A percentile compares a stretch with the other conserved stretches of the same genome.
Evolutionary conservation across 75 land plant genomes (phyloP).

Genomic region (Pinus taeda): DNA sequence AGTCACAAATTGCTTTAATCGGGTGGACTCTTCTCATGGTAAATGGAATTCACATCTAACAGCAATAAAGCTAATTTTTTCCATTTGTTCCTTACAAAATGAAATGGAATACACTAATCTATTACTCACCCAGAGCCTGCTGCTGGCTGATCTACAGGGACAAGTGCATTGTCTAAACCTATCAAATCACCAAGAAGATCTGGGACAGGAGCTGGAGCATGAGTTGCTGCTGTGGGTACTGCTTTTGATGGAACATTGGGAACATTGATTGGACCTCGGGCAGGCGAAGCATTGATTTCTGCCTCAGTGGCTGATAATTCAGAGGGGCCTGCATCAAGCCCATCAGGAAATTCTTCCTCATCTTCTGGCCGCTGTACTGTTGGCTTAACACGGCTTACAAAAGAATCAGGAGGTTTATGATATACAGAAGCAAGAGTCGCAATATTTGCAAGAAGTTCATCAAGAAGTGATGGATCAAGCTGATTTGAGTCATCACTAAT

Average conservation of each 20-base stretch:
- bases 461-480: conserved; percentile 88
- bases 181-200: conserved; percentile 95
- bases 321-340: conserved; percentile 74
- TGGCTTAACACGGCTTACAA: conserved; percentile 90
- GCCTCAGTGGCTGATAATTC: conserved; percentile 73
- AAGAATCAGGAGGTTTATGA: conserved; percentile 98
- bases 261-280: conserved; percentile 27
- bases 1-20: background rate
- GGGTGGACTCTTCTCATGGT: background rate
- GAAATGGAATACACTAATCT: background rate
- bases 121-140: conserved; percentile 63
- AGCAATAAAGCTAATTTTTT: background rate
- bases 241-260: conserved; percentile 37
- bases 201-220: conserved; percentile 70
- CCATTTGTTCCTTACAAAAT: background rate
- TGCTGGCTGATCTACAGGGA: conserved; percentile 75
- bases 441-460: conserved; percentile 97
- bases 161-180: conserved; percentile 86
- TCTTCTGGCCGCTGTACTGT: conserved; percentile 70
- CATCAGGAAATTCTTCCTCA: conserved; percentile 82
- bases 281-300: conserved; percentile 43
- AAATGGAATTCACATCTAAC: background rate
- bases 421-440: conserved; percentile 98
- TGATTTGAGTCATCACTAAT: conserved; percentile 97
- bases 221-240: conserved; percentile 19